Base-by-base conservation (phyloP, 495 filamentous ascomycete genomes). In the Penicillium salamii region DNA sequence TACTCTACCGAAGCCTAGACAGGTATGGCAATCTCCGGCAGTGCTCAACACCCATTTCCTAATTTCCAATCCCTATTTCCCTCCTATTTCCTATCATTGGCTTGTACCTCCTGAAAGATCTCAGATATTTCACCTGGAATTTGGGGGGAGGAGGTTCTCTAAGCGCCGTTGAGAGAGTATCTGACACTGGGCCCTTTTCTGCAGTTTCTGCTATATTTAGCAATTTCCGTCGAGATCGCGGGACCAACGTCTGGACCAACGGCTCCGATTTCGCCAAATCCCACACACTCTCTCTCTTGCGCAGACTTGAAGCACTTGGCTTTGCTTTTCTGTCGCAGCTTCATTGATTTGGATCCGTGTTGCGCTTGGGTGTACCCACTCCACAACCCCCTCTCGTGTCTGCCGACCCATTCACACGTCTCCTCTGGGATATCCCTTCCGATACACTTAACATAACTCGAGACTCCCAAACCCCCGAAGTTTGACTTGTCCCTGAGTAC, bases 201-300 rank as follows among this genome's bases (percentile, higher is more conserved):
- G 55, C 61, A 62, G 62, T 33, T 61, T 61, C 62, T 64, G 65
- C 68, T 71, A 71, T 66, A 67, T 64, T 71, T 71, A 71, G 68
- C 57, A 70, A 59, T 58, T 40, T 13, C 46, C 46, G 60, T 69
- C 57, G 51, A 53, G 54, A 57, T 59, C 58, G 56, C 61, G 52
- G 54, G 54, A 58, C 61, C 23, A 53, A 47, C 54, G 52, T 36
- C 52, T 59, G 59, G 65, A 62, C 62, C 53, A 57, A 59, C 55
- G 41, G 46, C 39, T 45, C 45, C 44, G 48, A 43, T 39, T 49
- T 36, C 35, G 17, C 46, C 49, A 47, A 57, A 32, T 43, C 33
- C 24, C n/a, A 14, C 15, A 11, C 26, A 44, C 6, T 32, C 13
- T 32, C 36, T 40, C 36, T 21, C 21, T 23, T 20, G 21, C 34